Percentiles rank a stretch among this genome's conserved stretches.
Evolutionary conservation across 768 basidiomycete species (phyloP).

Genomic region (Amanita phalloides): DNA sequence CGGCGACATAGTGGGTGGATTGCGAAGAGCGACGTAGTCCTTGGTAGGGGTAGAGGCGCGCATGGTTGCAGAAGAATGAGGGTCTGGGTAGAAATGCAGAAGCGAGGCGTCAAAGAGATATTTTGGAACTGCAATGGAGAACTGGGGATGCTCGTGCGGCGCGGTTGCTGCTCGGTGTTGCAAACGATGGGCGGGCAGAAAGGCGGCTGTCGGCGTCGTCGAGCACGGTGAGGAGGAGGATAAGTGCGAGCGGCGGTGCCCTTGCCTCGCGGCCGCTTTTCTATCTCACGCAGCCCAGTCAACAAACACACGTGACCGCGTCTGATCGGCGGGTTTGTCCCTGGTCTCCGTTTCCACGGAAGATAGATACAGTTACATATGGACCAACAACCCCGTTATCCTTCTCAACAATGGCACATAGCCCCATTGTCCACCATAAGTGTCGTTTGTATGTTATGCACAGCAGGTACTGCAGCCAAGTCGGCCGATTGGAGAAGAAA

Average conservation of each 20-base stretch:
- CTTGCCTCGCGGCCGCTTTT: slow-evolving; percentile 17
- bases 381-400: slow-evolving; percentile 1
- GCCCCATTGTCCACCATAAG: not conserved
- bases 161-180: slow-evolving; percentile 3
- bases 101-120: slow-evolving; percentile 10
- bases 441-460: not conserved
- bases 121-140: slow-evolving; percentile 1
- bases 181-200: slow-evolving; percentile 5
- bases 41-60: slow-evolving; percentile 34
- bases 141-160: slow-evolving; percentile 2
- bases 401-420: not conserved
- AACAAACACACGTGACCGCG: slow-evolving; percentile 38
- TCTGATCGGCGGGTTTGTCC: slow-evolving; percentile 1
- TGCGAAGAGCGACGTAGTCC: slow-evolving; percentile 21
- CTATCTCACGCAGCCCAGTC: slow-evolving; percentile 28
- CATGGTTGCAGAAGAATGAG: slow-evolving; percentile 22
- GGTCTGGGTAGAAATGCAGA: slow-evolving; percentile 14
- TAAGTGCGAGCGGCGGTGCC: slow-evolving; percentile 17
- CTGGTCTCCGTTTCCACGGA: not conserved
- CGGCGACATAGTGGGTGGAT: slow-evolving; percentile 22
- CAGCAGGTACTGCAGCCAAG: too few species aligned
- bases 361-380: not conserved
- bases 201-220: slow-evolving; percentile 13
- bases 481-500: too few species aligned
- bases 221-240: slow-evolving; percentile 12